Evolutionary conservation across 352 stramenopile species (phyloP).

Genomic region (Peronospora farinosa): DNA sequence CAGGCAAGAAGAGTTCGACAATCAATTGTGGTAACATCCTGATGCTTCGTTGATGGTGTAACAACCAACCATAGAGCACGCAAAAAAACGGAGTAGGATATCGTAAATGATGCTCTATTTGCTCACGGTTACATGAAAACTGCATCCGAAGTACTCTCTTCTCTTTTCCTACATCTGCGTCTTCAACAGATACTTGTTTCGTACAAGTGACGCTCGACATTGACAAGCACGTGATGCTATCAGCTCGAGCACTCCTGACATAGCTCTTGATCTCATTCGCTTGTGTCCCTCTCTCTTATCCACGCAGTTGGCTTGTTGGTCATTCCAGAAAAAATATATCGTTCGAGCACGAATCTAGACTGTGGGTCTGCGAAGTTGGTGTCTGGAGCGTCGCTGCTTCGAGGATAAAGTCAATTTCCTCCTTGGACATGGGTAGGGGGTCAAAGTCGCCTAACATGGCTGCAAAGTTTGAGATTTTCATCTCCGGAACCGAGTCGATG

Average conservation of each 20-base stretch:
- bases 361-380: conserved; percentile 14
- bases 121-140: too few species aligned
- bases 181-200: conserved; percentile 8
- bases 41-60: neutral
- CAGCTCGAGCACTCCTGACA: neutral
- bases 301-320: neutral
- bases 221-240: conserved; percentile 2
- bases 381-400: conserved; percentile 28
- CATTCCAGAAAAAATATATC: neutral
- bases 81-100: neutral
- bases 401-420: conserved; percentile 43
- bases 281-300: neutral
- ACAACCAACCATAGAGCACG: neutral
- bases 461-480: conserved; percentile 22
- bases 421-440: conserved; percentile 34
- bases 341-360: conserved; percentile 17
- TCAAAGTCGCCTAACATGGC: conserved; percentile 28
- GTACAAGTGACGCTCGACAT: conserved; percentile 1
- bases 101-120: too few species aligned
- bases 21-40: neutral
- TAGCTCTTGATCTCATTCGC: neutral
- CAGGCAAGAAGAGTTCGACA: neutral
- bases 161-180: conserved; percentile 4
- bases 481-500: conserved; percentile 2
- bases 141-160: conserved; percentile 3